A percentile compares a stretch with the other conserved stretches of the same genome.
These are phyloP conservation scores for Ormosia semicastrata DNA, from an alignment of 306 rosid genomes.

Conservation along the genomic window DNA sequence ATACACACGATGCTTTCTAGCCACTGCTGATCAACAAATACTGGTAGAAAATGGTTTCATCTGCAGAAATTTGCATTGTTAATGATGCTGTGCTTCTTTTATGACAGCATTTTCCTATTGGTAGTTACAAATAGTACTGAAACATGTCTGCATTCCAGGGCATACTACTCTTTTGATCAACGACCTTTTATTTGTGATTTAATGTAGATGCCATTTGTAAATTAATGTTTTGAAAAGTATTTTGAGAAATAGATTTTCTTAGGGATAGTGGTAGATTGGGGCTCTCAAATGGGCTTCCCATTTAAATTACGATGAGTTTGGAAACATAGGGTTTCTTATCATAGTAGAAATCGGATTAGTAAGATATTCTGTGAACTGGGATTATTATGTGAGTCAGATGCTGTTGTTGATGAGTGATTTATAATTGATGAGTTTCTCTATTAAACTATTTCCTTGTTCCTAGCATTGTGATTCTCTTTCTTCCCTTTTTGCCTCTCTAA, in stretches of 20 bases:
- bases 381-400: neutral
- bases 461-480: neutral
- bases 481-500: neutral
- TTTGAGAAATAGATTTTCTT: neutral
- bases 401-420: slow-evolving; percentile 8
- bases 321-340: neutral
- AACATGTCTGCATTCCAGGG: neutral
- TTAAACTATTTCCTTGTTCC: neutral
- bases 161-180: slow-evolving; percentile 6
- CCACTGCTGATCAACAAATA: slow-evolving; percentile 1
- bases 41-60: slow-evolving; percentile 16
- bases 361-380: neutral
- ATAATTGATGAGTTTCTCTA: neutral
- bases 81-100: slow-evolving; percentile 12
- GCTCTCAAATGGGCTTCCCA: neutral
- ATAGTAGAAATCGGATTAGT: neutral
- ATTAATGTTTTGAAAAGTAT: neutral
- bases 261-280: neutral
- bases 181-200: neutral
- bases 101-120: slow-evolving; percentile 1
- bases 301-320: neutral
- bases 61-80: neutral
- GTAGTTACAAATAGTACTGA: neutral
- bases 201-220: neutral
- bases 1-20: neutral